phyloP scores from a whole-genome alignment of 2,329 filamentous ascomycete species.

The Penicillium psychrosexuale region DNA sequence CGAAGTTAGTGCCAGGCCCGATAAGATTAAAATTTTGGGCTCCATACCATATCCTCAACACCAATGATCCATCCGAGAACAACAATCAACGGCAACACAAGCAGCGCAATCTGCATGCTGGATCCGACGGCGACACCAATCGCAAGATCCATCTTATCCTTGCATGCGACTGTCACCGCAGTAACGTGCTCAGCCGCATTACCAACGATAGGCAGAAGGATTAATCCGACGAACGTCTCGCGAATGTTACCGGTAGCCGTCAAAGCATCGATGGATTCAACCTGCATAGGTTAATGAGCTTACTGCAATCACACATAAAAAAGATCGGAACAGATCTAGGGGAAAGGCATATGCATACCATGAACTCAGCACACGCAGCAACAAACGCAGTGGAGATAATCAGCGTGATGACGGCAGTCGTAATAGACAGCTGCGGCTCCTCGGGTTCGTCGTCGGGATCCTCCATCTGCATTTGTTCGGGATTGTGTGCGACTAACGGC shows the following conservation, averaged over 20 bases:
- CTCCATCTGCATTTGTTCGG: slow-evolving; percentile 47
- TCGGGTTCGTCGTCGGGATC: slow-evolving; percentile 69
- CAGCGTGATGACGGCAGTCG: slow-evolving; percentile 70
- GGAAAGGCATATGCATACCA: slow-evolving; percentile 41
- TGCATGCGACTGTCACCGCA: slow-evolving; percentile 59
- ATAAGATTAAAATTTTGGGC: not conserved
- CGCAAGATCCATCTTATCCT: slow-evolving; percentile 67
- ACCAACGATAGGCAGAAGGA: slow-evolving; percentile 63
- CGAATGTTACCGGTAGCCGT: slow-evolving; percentile 50
- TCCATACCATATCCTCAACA: slow-evolving; percentile 54
- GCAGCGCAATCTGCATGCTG: slow-evolving; percentile 62
- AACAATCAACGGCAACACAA: slow-evolving; percentile 60
- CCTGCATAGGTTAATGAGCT: slow-evolving; percentile 17
- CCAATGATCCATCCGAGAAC: slow-evolving; percentile 61
- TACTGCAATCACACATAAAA: not conserved
- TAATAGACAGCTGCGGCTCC: slow-evolving; percentile 68
- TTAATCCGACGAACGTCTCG: slow-evolving; percentile 61
- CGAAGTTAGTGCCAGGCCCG: slow-evolving; percentile 11
- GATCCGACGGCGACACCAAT: slow-evolving; percentile 65
- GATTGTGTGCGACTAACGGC: slow-evolving; percentile 48
- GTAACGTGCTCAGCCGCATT: slow-evolving; percentile 66
- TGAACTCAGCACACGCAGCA: slow-evolving; percentile 69
- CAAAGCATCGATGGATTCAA: slow-evolving; percentile 57
- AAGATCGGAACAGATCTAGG: not conserved
- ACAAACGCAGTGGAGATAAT: slow-evolving; percentile 72